Base-by-base conservation (phyloP, 179 eudicot genomes). In the Beta lomatogona region DNA sequence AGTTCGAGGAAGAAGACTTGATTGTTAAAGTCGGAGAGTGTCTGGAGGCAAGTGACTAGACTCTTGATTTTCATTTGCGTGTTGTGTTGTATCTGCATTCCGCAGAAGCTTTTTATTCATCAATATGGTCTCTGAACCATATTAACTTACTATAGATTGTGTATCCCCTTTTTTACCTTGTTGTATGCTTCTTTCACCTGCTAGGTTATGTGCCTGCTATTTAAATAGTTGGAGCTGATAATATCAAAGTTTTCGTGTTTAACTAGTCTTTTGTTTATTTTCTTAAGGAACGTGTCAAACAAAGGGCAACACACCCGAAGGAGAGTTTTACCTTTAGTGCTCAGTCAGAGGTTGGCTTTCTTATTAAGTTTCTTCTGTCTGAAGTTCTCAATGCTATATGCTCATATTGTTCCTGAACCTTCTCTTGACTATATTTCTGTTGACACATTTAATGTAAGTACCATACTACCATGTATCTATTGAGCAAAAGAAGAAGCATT, bases 11-110 rank as follows among this genome's bases (percentile, higher is more conserved):
- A 83, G 90, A 96, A 83, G 96, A 94, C 87, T 76, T 96, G 82
- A 91, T 94, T 78, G 88, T 94, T 55, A 96, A 94, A 92, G 99
- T 93, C 75, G 98, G 91, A 84, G 92, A 94, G 78, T 90, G 90
- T 86, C 87, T 91, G 79, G 94, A 96, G 99, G 99, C 87, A 92
- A 91, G 93, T 73, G 75, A 48, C 76, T 78, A 52, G 76, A 65
- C 44, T 28, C 58, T 76, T 52, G 55, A 64, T 63, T 45, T 73
- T 50, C 63, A 80, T 77, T 11, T 64, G 64, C 28, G 21, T 80
- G 18, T 61, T 28, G 22, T 59, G 5, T 22, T 64, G 31, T 57
- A 73, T 61, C 64, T 48, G 52, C 73, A 9, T 36, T 53, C 55
- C 28, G 52, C 73, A 9, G 41, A 58, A 44, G 55, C 55, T 41